A percentile compares a stretch with the other conserved stretches of the same genome.
phyloP scores from a whole-genome alignment of 1,139 yeast species.

The Entelexis paramagnoliae region DNA sequence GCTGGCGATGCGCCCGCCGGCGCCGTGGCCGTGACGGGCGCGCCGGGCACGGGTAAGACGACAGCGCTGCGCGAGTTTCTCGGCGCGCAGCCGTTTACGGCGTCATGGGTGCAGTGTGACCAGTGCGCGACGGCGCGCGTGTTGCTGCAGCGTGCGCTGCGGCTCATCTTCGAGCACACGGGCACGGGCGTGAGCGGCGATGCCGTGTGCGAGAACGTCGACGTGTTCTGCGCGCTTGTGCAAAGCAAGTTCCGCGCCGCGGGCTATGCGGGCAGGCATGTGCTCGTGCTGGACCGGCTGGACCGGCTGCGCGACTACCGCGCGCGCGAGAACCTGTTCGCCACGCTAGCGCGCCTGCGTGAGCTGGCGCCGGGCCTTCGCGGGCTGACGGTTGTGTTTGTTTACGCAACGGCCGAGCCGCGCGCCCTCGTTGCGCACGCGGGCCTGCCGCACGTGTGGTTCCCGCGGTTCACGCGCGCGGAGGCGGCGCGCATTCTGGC shows the following conservation, averaged over 20 bases:
- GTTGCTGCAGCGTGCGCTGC: conserved; percentile 31
- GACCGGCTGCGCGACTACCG: conserved; percentile 45
- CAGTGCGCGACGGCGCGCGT: conserved; percentile 33
- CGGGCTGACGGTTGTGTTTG: conserved; percentile 32
- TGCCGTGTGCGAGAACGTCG: conserved; percentile 39
- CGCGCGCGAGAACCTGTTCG: conserved; percentile 35
- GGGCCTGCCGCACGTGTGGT: conserved; percentile 43
- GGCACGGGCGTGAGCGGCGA: conserved; percentile 23
- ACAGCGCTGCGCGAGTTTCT: conserved; percentile 25
- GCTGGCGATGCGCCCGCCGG: conserved; percentile 7
- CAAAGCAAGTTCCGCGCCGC: conserved; percentile 35
- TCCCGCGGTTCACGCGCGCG: conserved; percentile 39
- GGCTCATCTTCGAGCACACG: conserved; percentile 25
- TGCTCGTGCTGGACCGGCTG: conserved; percentile 49
- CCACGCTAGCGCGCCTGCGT: conserved; percentile 41
- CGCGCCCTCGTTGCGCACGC: conserved; percentile 35
- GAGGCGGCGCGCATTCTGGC: conserved; percentile 34
- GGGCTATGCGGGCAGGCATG: conserved; percentile 37
- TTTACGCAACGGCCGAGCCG: conserved; percentile 39
- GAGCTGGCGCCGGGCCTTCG: conserved; percentile 32
- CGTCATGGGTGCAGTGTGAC: conserved; percentile 30
- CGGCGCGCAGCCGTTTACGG: conserved; percentile 12
- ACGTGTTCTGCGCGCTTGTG: conserved; percentile 39
- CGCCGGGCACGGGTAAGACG: conserved; percentile 31
- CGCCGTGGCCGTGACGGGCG: conserved; percentile 29